These are phyloP conservation scores for Yamadazyma laniorum DNA, from an alignment of 805 yeast species.

Conservation along the genomic window DNA sequence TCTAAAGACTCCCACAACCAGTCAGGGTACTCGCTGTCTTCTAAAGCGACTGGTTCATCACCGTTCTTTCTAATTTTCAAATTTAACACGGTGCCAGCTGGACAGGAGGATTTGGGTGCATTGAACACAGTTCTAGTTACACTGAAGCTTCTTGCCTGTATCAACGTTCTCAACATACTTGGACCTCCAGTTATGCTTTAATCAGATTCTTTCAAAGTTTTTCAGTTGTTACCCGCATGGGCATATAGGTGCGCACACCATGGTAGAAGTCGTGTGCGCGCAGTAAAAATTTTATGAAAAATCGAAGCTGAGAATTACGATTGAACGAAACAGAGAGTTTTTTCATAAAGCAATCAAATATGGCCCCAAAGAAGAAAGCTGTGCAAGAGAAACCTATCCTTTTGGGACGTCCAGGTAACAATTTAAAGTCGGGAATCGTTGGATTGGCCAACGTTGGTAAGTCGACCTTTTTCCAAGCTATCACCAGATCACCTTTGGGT, in stretches of 20 bases:
- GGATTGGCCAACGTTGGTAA: conserved; percentile 96
- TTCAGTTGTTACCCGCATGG: conserved; percentile 10
- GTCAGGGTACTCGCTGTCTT: conserved; percentile 85
- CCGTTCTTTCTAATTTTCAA: conserved; percentile 75
- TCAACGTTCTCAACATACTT: conserved; percentile 3
- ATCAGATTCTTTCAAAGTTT: background rate
- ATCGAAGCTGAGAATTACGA: conserved; percentile 2
- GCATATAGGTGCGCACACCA: background rate
- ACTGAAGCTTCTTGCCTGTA: conserved; percentile 4
- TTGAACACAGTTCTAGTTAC: background rate
- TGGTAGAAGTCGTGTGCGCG: conserved; percentile 5
- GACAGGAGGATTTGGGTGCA: conserved; percentile 35
- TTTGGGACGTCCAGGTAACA: conserved; percentile 72
- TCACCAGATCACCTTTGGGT: conserved; percentile 89
- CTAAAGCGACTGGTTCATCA: conserved; percentile 84
- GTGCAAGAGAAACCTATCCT: conserved; percentile 67
- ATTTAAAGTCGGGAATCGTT: conserved; percentile 70
- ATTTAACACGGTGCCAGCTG: conserved; percentile 70
- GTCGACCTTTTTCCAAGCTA: conserved; percentile 96
- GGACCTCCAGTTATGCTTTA: background rate
- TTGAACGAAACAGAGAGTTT: background rate
- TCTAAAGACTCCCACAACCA: conserved; percentile 93
- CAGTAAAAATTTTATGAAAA: conserved; percentile 10
- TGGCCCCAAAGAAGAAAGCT: conserved; percentile 76
- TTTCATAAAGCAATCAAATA: conserved; percentile 21